Conservation (phyloP, 345 rosid genomes). For the Salix purpurea region DNA sequence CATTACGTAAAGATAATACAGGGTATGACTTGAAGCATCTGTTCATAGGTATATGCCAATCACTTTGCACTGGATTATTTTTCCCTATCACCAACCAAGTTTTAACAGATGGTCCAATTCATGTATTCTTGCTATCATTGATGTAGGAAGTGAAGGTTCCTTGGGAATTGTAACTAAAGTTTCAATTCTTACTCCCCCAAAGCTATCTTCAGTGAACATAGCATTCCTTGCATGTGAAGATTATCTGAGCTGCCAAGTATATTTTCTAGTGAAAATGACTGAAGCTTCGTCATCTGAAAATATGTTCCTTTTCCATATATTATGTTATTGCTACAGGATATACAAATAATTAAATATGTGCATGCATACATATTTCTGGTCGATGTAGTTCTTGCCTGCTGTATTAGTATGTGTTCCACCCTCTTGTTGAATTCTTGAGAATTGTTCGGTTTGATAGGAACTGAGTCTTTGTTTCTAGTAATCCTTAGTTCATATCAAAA, state of each 20-base stretch:
- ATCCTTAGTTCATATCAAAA: too few species aligned
- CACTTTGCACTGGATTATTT: neutral
- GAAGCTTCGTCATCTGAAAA: conserved; percentile 1
- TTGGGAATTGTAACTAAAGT: conserved; percentile 92
- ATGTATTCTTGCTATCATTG: conserved; percentile 8
- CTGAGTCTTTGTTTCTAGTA: too few species aligned
- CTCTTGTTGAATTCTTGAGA: neutral
- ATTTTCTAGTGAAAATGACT: neutral
- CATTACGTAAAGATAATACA: conserved; percentile 91
- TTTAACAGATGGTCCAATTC: neutral
- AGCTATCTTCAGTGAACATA: conserved; percentile 70
- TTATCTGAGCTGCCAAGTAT: conserved; percentile 86
- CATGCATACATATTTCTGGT: neutral
- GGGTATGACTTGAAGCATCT: conserved; percentile 95
- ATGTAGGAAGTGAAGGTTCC: conserved; percentile 91
- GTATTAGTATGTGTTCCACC: neutral
- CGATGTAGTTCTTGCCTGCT: neutral
- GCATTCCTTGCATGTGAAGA: conserved; percentile 89
- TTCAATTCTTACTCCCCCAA: conserved; percentile 81
- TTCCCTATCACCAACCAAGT: conserved; percentile 3
- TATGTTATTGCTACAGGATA: neutral
- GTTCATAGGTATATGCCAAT: conserved; percentile 61
- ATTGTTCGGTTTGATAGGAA: too few species aligned
- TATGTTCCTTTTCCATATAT: neutral
- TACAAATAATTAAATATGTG: too few species aligned